Conservation (phyloP, 371 early-diverging fungal species). For the Haplosporangium sp. region DNA sequence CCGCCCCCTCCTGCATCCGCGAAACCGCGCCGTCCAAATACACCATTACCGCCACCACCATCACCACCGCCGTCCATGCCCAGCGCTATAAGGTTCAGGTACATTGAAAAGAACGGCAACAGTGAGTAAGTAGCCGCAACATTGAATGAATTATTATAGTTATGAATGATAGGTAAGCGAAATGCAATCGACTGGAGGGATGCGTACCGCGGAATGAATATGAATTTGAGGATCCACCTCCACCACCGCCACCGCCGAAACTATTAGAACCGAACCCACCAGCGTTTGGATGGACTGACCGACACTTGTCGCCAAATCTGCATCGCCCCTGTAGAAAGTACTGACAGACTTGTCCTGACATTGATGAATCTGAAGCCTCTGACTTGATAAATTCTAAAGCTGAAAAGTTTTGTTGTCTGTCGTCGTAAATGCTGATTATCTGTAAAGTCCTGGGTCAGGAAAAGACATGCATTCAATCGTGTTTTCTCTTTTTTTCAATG, state of each 20-base stretch:
- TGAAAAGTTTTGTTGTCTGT: too few species aligned
- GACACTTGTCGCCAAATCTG: conserved; percentile 60
- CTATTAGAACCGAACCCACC: conserved; percentile 24
- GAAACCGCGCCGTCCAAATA: conserved; percentile 29
- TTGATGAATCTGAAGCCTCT: not conserved
- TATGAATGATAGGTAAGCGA: too few species aligned
- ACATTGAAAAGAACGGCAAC: too few species aligned
- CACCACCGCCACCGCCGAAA: conserved; percentile 39
- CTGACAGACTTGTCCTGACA: conserved; percentile 55
- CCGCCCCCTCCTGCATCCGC: conserved; percentile 9
- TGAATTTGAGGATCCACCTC: conserved; percentile 33
- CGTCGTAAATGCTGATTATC: too few species aligned
- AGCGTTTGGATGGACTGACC: conserved; percentile 55
- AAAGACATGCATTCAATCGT: too few species aligned
- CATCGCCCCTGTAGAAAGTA: conserved; percentile 63
- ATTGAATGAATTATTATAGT: too few species aligned
- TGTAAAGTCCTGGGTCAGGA: too few species aligned
- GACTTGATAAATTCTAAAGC: too few species aligned
- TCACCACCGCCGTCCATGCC: conserved; percentile 44
- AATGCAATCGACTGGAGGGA: too few species aligned
- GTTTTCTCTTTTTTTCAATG: too few species aligned
- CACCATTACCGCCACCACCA: conserved; percentile 30
- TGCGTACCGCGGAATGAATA: not conserved
- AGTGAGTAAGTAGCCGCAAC: too few species aligned
- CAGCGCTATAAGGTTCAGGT: too few species aligned